Evolutionary conservation across 768 basidiomycete genomes (phyloP), one percentile per base, ranked within the genome.

Genomic region (Megacollybia marginata): DNA sequence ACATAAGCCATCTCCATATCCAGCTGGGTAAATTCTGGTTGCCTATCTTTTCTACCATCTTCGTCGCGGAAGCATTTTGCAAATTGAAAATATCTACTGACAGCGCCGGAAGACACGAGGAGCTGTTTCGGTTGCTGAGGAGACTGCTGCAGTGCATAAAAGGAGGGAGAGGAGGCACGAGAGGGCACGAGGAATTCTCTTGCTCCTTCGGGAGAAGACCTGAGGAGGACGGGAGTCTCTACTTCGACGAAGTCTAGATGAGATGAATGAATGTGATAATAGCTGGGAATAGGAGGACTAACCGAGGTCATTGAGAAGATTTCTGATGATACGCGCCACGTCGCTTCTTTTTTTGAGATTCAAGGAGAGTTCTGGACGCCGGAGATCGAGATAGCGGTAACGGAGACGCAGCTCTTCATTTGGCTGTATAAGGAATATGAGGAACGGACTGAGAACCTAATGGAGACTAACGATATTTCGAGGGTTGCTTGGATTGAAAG

Each of bases 1-100:
- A 94, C 84, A 67, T 88, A 97, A 2, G 88, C 92, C 88, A 96
- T 94, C 69, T 97, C 94, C 54, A 97, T 67, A 80, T 97, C 94
- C 53, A 97, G 74, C 69, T 97, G 94, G 18, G 94, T 97, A 67
- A 97, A 97, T 65, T 97, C 94, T 0, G 94, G 93, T 61, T 97
- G 94, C 42, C 94, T 78, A 63, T 97, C 94, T 65, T 88, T 93
- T 50, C 94, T 78, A 4, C 93, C 92, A 60, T 91, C 92, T 66
- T 97, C 94, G 65, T 97, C 94, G 42, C 94, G 80, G 74, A 97
- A 97, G 68, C 94, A 97, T 55, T 82, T 82, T 12, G 94, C 94
- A 48, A 97, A 74, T 64, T 97, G 94, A 67, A 82, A 97, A 67
- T 97, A 97, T 55, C 77, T 82, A 60, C 92, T 87, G n/a, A 94